phyloP scores from a whole-genome alignment of 305 asterid species.

The Plantago coronopus region DNA sequence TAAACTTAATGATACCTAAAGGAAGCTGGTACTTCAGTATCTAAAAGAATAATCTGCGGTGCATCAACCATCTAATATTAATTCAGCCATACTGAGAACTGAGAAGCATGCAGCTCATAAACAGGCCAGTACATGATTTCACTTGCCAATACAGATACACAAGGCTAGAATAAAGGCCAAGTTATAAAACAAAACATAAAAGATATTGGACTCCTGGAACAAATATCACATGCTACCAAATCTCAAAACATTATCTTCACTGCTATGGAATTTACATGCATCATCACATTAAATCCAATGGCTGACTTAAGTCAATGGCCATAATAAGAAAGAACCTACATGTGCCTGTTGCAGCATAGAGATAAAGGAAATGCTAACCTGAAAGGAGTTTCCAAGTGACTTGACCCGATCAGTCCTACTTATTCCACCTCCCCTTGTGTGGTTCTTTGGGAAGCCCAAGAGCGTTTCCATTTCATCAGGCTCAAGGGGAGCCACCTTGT shows the following conservation, averaged over 20 bases:
- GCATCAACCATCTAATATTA: neutral
- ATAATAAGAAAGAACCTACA: no score
- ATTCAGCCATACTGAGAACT: neutral
- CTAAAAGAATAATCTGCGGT: neutral
- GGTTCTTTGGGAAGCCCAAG: conserved; percentile 83
- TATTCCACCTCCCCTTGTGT: conserved; percentile 91
- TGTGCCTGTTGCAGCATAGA: neutral
- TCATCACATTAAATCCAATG: neutral
- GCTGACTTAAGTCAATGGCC: no score
- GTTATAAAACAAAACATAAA: no score
- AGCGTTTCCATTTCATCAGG: conserved; percentile 80
- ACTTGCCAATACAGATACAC: neutral
- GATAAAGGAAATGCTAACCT: conserved; percentile 32
- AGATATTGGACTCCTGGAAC: neutral
- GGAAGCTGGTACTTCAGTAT: neutral
- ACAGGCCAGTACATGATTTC: neutral
- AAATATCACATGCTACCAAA: no score
- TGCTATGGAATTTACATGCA: neutral
- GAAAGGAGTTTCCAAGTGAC: conserved; percentile 88
- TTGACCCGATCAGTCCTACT: conserved; percentile 85
- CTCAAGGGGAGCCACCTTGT: conserved; percentile 84
- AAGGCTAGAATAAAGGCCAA: no score
- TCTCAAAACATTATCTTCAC: neutral
- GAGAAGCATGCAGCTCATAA: no score
- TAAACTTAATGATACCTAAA: neutral